Evolutionary conservation across 305 asterid genomes (phyloP).

Genomic region (Fraxinus nigra): DNA sequence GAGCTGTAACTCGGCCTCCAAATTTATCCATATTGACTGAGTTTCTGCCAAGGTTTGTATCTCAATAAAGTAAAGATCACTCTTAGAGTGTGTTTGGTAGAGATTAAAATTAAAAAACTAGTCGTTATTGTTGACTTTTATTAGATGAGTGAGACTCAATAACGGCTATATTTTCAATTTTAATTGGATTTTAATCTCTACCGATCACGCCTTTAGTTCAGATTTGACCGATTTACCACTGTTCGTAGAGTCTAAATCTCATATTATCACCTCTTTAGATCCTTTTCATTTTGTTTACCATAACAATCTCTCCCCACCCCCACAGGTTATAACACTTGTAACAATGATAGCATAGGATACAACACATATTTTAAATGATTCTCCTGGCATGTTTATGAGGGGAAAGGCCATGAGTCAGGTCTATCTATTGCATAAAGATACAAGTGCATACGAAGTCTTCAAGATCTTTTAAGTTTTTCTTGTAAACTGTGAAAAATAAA

Average conservation of each 20-base stretch:
- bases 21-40: slow-evolving; percentile 93
- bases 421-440: not conserved
- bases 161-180: too few species aligned
- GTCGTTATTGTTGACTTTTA: too few species aligned
- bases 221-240: slow-evolving; percentile 2
- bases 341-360: not conserved
- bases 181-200: too few species aligned
- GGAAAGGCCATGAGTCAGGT: not conserved
- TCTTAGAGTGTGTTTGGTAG: too few species aligned
- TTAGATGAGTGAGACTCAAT: too few species aligned
- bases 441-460: slow-evolving; percentile 16
- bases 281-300: not conserved
- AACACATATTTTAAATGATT: not conserved
- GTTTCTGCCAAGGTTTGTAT: slow-evolving; percentile 77
- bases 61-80: slow-evolving; percentile 1
- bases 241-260: not conserved
- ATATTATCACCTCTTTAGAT: not conserved
- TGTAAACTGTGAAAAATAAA: not conserved
- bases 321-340: not conserved
- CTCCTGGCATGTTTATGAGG: not conserved
- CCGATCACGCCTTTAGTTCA: not conserved
- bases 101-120: too few species aligned
- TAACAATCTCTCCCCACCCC: not conserved
- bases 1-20: slow-evolving; percentile 92
- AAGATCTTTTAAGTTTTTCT: slow-evolving; percentile 7